phyloP scores from a whole-genome alignment of 2,329 filamentous ascomycete species.

The Pseudocercospora pini-densiflorae region DNA sequence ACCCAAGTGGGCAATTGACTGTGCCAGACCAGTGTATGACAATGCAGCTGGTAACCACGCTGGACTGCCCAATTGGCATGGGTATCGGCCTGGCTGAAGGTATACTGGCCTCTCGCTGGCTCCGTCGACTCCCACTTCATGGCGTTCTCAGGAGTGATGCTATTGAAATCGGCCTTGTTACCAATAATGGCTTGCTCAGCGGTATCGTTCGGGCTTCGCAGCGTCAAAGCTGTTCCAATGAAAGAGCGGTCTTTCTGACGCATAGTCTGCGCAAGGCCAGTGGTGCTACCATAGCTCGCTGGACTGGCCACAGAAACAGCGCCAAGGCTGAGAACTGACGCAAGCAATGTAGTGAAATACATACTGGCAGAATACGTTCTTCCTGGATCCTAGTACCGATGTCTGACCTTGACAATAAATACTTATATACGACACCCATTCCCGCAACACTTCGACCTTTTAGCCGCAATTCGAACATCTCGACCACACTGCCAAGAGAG shows the following conservation, averaged over 20 bases:
- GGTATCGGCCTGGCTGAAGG: constrained; percentile 61
- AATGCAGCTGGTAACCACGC: constrained; percentile 61
- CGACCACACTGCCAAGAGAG: no score
- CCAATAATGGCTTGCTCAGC: constrained; percentile 27
- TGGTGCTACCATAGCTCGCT: not conserved
- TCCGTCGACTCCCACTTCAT: constrained; percentile 71
- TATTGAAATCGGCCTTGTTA: constrained; percentile 30
- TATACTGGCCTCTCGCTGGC: constrained; percentile 56
- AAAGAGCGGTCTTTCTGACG: constrained; percentile 36
- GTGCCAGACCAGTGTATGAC: constrained; percentile 71
- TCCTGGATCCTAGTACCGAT: no score
- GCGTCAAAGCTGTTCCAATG: constrained; percentile 43
- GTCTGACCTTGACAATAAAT: no score
- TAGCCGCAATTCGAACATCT: no score
- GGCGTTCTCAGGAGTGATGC: constrained; percentile 66
- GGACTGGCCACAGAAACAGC: not conserved
- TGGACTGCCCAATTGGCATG: constrained; percentile 65
- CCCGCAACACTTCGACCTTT: no score
- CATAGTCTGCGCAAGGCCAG: constrained; percentile 25
- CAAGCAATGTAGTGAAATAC: not conserved
- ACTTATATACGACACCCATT: no score
- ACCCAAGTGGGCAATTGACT: constrained; percentile 57
- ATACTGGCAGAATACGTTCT: not conserved
- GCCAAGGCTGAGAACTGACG: not conserved
- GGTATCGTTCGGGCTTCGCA: constrained; percentile 34